These are phyloP conservation scores for Fennellomyces sp. DNA, from an alignment of 371 early-diverging fungal genomes.

Conservation along the genomic window DNA sequence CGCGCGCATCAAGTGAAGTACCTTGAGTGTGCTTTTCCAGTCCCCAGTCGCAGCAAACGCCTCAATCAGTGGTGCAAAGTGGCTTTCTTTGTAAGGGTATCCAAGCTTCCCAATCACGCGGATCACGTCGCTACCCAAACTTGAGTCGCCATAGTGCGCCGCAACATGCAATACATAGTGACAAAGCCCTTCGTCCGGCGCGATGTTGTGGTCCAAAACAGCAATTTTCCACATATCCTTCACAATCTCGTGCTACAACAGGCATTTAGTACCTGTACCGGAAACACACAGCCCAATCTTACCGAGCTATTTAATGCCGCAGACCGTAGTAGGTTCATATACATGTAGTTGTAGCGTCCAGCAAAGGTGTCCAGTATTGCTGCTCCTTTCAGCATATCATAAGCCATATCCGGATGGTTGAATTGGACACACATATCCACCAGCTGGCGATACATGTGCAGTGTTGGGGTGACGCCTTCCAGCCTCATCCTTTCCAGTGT, in stretches of 20 bases:
- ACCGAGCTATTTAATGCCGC: conserved; percentile 52
- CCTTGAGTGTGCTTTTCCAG: conserved; percentile 57
- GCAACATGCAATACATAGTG: conserved; percentile 60
- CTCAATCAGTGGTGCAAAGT: conserved; percentile 69
- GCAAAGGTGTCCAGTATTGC: conserved; percentile 32
- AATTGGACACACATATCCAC: conserved; percentile 25
- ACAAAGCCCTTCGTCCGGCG: conserved; percentile 68
- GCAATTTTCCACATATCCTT: conserved; percentile 49
- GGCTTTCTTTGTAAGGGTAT: conserved; percentile 52
- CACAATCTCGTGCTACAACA: conserved; percentile 42
- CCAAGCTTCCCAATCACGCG: conserved; percentile 45
- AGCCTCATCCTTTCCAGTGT: conserved; percentile 37
- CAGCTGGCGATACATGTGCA: conserved; percentile 11
- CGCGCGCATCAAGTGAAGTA: conserved; percentile 62
- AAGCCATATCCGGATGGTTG: conserved; percentile 29
- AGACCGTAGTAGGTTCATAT: conserved; percentile 41
- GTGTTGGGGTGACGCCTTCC: conserved; percentile 9
- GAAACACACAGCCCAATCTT: conserved; percentile 13
- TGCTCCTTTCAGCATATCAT: conserved; percentile 41
- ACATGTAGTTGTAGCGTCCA: conserved; percentile 25
- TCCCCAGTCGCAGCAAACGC: conserved; percentile 57
- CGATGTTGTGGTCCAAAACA: conserved; percentile 27
- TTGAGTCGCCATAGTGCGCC: conserved; percentile 54
- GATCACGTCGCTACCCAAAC: conserved; percentile 58
- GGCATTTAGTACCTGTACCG: not conserved